Base-by-base conservation (phyloP, 2,329 filamentous ascomycete genomes). In the Penicillium thymicola region DNA sequence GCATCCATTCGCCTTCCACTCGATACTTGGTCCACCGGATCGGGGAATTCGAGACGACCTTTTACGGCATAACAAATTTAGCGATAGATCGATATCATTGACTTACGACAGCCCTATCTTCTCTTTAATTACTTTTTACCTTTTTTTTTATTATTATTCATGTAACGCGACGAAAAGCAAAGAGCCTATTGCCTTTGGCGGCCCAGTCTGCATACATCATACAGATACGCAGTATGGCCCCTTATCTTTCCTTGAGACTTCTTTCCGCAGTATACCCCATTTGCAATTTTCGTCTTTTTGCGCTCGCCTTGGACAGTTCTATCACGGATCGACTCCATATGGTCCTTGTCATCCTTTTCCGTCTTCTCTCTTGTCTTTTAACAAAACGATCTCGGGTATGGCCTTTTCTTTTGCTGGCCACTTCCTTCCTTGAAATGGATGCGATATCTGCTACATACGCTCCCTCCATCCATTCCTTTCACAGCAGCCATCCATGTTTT, bases 1-100 rank as follows among this genome's bases (percentile, higher is more conserved):
- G 46, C 53, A 28, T 23, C 36, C 18, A 40, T 58, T 43, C 59
- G 46, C 37, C 55, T 60, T 50, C 47, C 50, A 43, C 55, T 60
- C n/a, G 57, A 57, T 61, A 40, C 51, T 38, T 38, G 48, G 18
- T 34, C 59, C 16, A 30, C 58, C 14, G 54, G 54, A 47, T 53
- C 58, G 11, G 56, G 40, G 18, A 40, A 54, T 50, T 61, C 58
- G 45, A 57, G 57, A 65, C 68, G 68, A 64, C 60, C 62, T 41
- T 71, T 71, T 51, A 67, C 65, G 58, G 68, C 67, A 57, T 72
- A 60, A 70, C 38, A 36, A 23, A 32, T 54, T 64, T 64, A 63
- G 64, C 62, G 61, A 60, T 65, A 64, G 60, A 62, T 59, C 60
- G 58, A 60, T 63, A 54, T 65, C 55, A 59, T 61, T 61, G 55